Evolutionary conservation across 2,329 filamentous ascomycete genomes (phyloP), one percentile per base, ranked within the genome.

Genomic region (Aspergillus neotritici): DNA sequence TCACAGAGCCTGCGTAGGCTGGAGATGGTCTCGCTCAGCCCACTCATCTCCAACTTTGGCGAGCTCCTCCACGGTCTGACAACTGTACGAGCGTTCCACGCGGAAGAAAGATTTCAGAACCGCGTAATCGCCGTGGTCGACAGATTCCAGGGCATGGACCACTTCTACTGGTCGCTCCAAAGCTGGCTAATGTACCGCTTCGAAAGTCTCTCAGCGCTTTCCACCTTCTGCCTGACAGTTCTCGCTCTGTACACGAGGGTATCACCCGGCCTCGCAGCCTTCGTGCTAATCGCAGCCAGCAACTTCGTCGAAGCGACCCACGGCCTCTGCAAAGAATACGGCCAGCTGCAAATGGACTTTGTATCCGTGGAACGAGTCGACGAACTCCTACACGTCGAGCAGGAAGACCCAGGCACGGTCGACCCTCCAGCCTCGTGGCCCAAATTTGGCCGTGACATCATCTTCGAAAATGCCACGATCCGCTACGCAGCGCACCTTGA

Each of bases 81-180:
- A 0, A 95, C 90, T 0, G 88, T 96, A 15, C 80, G 87, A 34
- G 88, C 90, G 0, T 91, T 94, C 61, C 80, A 78, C 37, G 87
- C 84, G 1, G 84, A 94, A 54, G 70, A 77, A 4, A 82, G 85
- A 40, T 95, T 95, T 58, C 87, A 94, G 58, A 78, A 82, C 49
- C 78, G 83, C 39, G 87, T 94, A 40, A 83, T 96, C 29, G 71
- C 76, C 2, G 88, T 89, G 0, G 88, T 89, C 0, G 89, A 95
- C 58, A 82, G 82, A 13, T 95, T 95, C 60, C 90, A 95, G 63
- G 88, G 88, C 61, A 93, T 94, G 77, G 90, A 96, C 57, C 90
- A 96, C 63, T 94, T 95, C 68, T 95, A 94, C 68, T 95, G 89
- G 85, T 86, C 83, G 46, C 74, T 94, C 34, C 87, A 94, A 52